Evolutionary conservation across 257 asterid genomes (phyloP), one percentile per base, ranked within the genome.

Genomic region (Solanum rostratum): DNA sequence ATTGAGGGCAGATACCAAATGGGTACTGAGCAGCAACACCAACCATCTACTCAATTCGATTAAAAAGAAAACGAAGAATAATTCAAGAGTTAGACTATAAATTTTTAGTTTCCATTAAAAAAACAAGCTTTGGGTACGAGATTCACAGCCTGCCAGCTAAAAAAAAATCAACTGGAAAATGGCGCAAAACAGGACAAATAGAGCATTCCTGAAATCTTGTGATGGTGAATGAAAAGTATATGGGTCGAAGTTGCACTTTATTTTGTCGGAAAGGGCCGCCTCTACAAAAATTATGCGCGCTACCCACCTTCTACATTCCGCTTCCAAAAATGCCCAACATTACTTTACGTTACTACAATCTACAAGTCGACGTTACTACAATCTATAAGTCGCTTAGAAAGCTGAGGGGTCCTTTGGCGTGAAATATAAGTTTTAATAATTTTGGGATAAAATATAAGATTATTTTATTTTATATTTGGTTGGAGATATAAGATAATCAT

Each of bases 21-120:
- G 93, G 91, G 87, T 84, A 89, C 74, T 65, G 91, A 86, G 85
- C 86, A 74, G 49, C 81, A 84, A 90, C 90, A 84, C 86, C 79
- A 29, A 91, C 93, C 98, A 95, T 95, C 78, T 43, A 80, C n/a
- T 18, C 65, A 29, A 10, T 81, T 66, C 16, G 65, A 33, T 33
- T 33, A 33, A 33, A 10, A 6, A 66, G 24, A 80, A 80, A 70
- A 13, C 6, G 66, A 46, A 82, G 50, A 59, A 16, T 5, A 62
- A n/a, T 6, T 57, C 49, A 33, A 27, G n/a, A 10, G 49, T 19
- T 30, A 39, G 41, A 39, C n/a, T 13, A 5, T 39, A 50, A 24
- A 3, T 46, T 41, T 5, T 41, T 41, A 41, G 5, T 33, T 33
- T 33, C 39, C 39, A 33, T n/a, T n/a, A n/a, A n/a, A n/a, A n/a